phyloP scores from a whole-genome alignment of 75 land plant species.

The Pseudotsuga menziesii region DNA sequence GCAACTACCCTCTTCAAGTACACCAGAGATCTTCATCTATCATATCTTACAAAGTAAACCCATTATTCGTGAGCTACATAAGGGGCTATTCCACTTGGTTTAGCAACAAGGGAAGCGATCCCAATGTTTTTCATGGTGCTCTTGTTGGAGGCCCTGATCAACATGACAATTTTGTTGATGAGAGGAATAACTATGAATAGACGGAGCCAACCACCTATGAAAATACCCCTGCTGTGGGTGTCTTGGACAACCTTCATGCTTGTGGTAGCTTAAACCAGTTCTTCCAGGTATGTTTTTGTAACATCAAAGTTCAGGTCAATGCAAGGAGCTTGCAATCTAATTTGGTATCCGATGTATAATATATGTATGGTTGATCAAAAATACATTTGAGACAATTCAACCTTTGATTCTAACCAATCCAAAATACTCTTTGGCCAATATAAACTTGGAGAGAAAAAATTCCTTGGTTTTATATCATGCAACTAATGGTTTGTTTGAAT shows the following conservation, averaged over 20 bases:
- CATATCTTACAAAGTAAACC: constrained; percentile 29
- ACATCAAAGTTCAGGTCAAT: neutral
- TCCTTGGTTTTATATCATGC: neutral
- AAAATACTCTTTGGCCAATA: neutral
- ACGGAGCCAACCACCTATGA: constrained; percentile 43
- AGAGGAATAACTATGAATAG: constrained; percentile 30
- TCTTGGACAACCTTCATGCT: constrained; percentile 24
- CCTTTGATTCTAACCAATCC: neutral
- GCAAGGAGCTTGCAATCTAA: neutral
- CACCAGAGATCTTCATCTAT: constrained; percentile 93
- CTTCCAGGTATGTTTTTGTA: constrained; percentile 12
- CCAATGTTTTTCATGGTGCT: constrained; percentile 33
- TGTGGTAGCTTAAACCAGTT: constrained; percentile 31
- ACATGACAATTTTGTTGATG: constrained; percentile 32
- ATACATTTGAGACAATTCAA: no score
- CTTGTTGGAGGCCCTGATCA: constrained; percentile 52
- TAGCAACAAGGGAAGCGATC: constrained; percentile 29
- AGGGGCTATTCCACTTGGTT: constrained; percentile 76
- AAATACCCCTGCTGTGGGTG: constrained; percentile 30
- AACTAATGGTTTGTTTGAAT: neutral
- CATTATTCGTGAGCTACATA: constrained; percentile 60
- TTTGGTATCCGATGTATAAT: neutral
- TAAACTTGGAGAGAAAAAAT: neutral
- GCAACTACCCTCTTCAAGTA: constrained; percentile 61
- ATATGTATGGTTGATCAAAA: neutral